Base-by-base conservation (phyloP, 495 filamentous ascomycete species). In the Penicillium canariense region DNA sequence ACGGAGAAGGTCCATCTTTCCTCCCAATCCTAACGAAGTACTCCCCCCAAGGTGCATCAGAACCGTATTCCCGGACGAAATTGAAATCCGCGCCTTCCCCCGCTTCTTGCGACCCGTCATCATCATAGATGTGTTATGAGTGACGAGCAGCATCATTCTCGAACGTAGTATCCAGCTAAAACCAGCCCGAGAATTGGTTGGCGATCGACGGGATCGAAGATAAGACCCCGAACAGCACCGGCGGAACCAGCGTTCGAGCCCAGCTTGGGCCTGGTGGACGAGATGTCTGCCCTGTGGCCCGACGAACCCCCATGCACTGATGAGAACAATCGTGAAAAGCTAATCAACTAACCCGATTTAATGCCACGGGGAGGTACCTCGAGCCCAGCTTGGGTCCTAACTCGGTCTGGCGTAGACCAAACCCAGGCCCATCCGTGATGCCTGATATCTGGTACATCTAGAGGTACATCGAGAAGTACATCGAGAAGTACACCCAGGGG, bases 221-320 rank as follows among this genome's bases (percentile, higher is more conserved):
- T 50, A 36, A 50, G 20, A 46, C 28, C 18, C 26, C 27, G 45
- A 32, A 46, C 26, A 31, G 40, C 31, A 31, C 6, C 32, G 18
- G 20, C 20, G 7, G 3, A 52, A n/a, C n/a, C n/a, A n/a, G n/a
- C n/a, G n/a, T n/a, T n/a, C n/a, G n/a, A n/a, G n/a, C n/a, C n/a
- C 36, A 39, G 36, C 36, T 39, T 39, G 52, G 39, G 20, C 36
- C 6, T 18, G 34, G 46, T 59, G 56, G 50, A 54, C 50, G 56
- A 59, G 50, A 59, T 59, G n/a, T 46, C 32, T 44, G 45, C 35
- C 36, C 50, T 55, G 44, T 48, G 32, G 47, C 31, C 47, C 54
- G 25, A 52, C 30, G n/a, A n/a, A n/a, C n/a, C n/a, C n/a, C n/a
- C n/a, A n/a, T n/a, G n/a, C n/a, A n/a, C n/a, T n/a, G n/a, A n/a